Percentiles rank a stretch among this genome's conserved stretches.
These are phyloP conservation scores for Aspergillus panamensis DNA, from an alignment of 495 filamentous ascomycete genomes.

Conservation along the genomic window DNA sequence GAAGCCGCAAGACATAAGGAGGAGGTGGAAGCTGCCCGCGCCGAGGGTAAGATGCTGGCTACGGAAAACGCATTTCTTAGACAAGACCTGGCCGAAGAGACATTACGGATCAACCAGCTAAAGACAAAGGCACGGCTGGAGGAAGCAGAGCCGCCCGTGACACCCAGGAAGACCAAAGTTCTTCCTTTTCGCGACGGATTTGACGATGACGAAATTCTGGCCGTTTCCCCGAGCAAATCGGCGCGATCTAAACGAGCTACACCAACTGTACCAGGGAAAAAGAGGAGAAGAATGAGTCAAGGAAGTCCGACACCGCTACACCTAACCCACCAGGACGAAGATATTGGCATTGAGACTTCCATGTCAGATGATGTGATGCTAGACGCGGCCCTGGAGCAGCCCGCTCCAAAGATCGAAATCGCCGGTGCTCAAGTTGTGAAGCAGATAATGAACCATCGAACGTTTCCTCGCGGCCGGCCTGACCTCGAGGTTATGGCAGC, in stretches of 20 bases:
- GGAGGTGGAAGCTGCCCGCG: conserved; percentile 53
- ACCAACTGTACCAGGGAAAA: conserved; percentile 57
- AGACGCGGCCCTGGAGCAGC: conserved; percentile 9
- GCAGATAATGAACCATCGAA: conserved; percentile 55
- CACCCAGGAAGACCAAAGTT: conserved; percentile 57
- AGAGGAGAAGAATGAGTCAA: conserved; percentile 56
- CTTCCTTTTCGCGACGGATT: conserved; percentile 66
- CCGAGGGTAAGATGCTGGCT: conserved; percentile 56
- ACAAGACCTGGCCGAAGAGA: conserved; percentile 61
- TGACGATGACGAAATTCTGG: conserved; percentile 64
- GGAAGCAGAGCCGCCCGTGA: conserved; percentile 41
- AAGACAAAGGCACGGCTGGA: conserved; percentile 42
- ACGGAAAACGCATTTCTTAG: conserved; percentile 63
- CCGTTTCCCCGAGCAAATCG: conserved; percentile 56
- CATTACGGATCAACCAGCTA: conserved; percentile 45
- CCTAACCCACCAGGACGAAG: conserved; percentile 43
- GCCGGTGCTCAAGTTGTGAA: conserved; percentile 47
- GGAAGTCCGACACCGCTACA: conserved; percentile 53
- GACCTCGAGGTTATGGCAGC: conserved; percentile 53
- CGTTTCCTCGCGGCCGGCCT: conserved; percentile 42
- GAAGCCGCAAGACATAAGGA: conserved; percentile 51
- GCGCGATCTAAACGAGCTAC: conserved; percentile 52
- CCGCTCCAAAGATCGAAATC: conserved; percentile 1
- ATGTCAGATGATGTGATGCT: conserved; percentile 21
- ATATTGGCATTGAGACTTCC: conserved; percentile 24